These are phyloP conservation scores for Xylaria sp. DNA, from an alignment of 2,329 filamentous ascomycete species.

Conservation along the genomic window DNA sequence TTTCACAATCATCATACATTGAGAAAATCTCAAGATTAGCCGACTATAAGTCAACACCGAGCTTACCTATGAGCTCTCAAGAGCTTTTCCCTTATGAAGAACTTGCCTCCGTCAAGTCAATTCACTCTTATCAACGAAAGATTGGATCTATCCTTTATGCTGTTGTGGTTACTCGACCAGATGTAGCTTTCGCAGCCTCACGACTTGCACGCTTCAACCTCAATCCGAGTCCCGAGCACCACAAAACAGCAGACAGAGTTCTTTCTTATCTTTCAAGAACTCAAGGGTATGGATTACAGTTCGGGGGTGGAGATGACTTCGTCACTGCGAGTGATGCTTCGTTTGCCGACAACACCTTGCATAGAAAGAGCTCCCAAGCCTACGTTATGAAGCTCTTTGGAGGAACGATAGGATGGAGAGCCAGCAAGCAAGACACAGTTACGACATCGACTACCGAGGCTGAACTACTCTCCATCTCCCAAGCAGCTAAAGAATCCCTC, in stretches of 20 bases:
- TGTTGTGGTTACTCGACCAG: background rate
- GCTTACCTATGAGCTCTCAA: background rate
- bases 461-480: conserved; percentile 1
- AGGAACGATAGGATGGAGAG: conserved; percentile 1
- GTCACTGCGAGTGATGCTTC: background rate
- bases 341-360: conserved; percentile 2
- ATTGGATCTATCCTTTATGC: background rate
- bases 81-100: background rate
- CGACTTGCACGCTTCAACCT: background rate
- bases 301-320: background rate
- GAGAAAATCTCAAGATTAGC: conserved; percentile 1
- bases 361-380: conserved; percentile 9
- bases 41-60: background rate
- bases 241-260: background rate
- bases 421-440: conserved; percentile 3
- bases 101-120: background rate
- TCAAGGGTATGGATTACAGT: background rate
- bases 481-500: conserved; percentile 4
- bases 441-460: conserved; percentile 3
- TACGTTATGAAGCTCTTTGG: conserved; percentile 2
- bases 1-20: background rate
- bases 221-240: background rate
- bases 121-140: background rate
- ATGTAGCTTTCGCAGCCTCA: background rate
- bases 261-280: background rate